Base-by-base conservation (phyloP, 2,329 filamentous ascomycete species). In the Colletotrichum tropicale region DNA sequence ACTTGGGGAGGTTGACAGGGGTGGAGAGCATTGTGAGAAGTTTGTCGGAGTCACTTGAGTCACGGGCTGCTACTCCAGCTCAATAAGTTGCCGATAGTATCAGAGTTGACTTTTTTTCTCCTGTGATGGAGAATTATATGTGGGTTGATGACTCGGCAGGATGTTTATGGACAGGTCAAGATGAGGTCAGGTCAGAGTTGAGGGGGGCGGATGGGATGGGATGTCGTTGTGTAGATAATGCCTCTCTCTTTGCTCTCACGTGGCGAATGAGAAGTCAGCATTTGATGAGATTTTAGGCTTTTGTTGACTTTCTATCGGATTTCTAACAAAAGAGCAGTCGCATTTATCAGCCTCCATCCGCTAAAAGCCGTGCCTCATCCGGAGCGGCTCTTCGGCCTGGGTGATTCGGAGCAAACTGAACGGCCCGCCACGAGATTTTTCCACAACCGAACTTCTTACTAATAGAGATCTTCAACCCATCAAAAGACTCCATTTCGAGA, bases 1-100 rank as follows among this genome's bases (percentile, higher is more conserved):
- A 91, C 81, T 90, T 91, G 75, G 89, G 89, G 79, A 91, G 83
- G 81, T 91, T 91, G 52, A 91, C 83, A 4, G 90, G 89, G 9
- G 86, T 78, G 67, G 71, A 76, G 24, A 78, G 75, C 68, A 70
- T 76, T 32, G 52, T 62, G 32, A 70, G 38, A n/a, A 48, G 6
- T 28, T 56, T 67, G 55, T 36, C 60, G 61, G n/a, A 71, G 43
- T 73, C 52, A 72, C 58, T 67, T 26, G 67, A 66, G 62, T 64
- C 52, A 36, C 36, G 55, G 15, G 2, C 8, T 16, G 8, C 56
- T 18, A 5, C 24, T 34, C 38, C 13, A n/a, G 8, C 9, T 56
- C 32, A 15, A 30, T n/a, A n/a, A 3, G 0, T 52, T 52, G 43
- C 28, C 36, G 32, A 32, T 24, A 52, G 10, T 48, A 52, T 9